Evolutionary conservation across 2,329 filamentous ascomycete genomes (phyloP).

Genomic region (Mollisia scopiformis): DNA sequence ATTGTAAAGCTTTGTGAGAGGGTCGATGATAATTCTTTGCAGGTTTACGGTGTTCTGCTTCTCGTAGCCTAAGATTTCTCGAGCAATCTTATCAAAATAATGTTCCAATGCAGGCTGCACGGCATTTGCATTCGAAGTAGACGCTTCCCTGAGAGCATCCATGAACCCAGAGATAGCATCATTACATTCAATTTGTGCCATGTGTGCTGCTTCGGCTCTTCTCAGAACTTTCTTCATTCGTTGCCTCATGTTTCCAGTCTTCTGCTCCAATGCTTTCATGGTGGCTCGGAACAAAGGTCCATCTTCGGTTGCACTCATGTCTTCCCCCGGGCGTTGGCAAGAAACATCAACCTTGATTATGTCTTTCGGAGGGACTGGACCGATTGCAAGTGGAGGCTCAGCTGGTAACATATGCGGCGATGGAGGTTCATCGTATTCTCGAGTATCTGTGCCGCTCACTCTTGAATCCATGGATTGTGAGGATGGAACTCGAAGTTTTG

Average conservation of each 20-base stretch:
- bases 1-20: conserved; percentile 87
- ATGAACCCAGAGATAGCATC: conserved; percentile 83
- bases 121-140: conserved; percentile 88
- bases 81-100: conserved; percentile 96
- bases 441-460: conserved; percentile 69
- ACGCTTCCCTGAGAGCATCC: conserved; percentile 83
- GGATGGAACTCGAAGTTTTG: conserved; percentile 82
- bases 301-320: conserved; percentile 84
- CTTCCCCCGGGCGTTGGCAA: conserved; percentile 82
- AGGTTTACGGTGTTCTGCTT: conserved; percentile 81
- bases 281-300: conserved; percentile 95
- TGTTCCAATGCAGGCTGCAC: conserved; percentile 97
- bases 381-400: conserved; percentile 37
- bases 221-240: conserved; percentile 97
- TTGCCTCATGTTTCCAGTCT: conserved; percentile 89
- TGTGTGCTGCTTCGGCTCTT: conserved; percentile 85
- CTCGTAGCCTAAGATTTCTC: conserved; percentile 87
- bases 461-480: conserved; percentile 85
- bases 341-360: conserved; percentile 83
- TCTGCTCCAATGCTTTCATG: conserved; percentile 94
- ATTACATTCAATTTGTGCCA: conserved; percentile 81
- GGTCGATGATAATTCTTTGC: conserved; percentile 93
- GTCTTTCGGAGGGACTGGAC: conserved; percentile 26
- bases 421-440: conserved; percentile 56
- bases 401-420: conserved; percentile 50